Base-by-base conservation (phyloP, 805 yeast species). In the Saturnispora galanensis region DNA sequence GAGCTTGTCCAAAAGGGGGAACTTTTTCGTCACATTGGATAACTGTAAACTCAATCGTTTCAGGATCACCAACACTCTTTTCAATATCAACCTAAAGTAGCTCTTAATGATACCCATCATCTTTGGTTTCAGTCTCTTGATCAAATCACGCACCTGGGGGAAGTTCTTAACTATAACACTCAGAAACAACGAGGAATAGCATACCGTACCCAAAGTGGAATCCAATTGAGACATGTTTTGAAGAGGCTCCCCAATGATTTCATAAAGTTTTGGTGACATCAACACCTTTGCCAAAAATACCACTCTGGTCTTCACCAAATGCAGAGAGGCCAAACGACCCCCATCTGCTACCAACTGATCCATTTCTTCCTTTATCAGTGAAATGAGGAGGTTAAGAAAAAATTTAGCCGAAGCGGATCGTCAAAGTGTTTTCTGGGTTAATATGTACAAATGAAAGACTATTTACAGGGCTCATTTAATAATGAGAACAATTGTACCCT, bases 171-270 rank as follows among this genome's bases (percentile, higher is more conserved):
- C 21, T 7, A 48, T 7, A 10, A 43, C 48, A 38, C 53, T 41
- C 4, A 60, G 2, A 35, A 64, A 59, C 12, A 64, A 47, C 0
- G 59, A 47, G 1, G 55, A 55, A 38, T 64, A 64, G 46, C 67
- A 63, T 2, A 62, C 29, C 0, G 68, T 62, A 7, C 67, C 64
- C 13, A 64, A 52, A 1, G 56, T 56, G 12, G 56, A 38, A 45
- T 64, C 69, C 18, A 64, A 44, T 44, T 58, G 53, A 4, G 45
- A 33, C 6, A 62, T 51, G 46, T 62, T 55, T 2, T 49, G 41
- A 31, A 64, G 48, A 15, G 60, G 62, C 8, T 45, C 50, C 17
- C 50, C 52, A 15, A 59, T 41, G 5, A 44, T 48, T 37, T 56
- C 59, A 42, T 63, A 64, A 38, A 63, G 53, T 30, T 54, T 47